These are phyloP conservation scores for Diaporthe humulicola DNA, from an alignment of 2,329 filamentous ascomycete genomes.

Conservation along the genomic window DNA sequence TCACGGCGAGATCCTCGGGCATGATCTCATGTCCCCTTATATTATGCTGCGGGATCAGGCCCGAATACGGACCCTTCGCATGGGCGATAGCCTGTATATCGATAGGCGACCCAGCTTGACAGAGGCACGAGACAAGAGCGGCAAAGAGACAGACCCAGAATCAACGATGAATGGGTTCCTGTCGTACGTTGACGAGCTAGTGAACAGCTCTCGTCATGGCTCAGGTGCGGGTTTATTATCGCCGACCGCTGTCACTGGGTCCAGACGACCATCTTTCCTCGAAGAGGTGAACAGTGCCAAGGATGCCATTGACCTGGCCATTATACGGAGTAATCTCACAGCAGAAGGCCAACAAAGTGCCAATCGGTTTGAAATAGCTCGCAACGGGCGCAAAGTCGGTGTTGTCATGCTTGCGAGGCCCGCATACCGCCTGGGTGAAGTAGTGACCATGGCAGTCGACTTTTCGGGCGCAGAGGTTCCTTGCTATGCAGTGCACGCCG, in stretches of 20 bases:
- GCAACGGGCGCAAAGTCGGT: slow-evolving; percentile 91
- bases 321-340: slow-evolving; percentile 83
- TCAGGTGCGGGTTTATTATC: slow-evolving; percentile 75
- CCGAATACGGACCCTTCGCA: slow-evolving; percentile 68
- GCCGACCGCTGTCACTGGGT: slow-evolving; percentile 72
- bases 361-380: slow-evolving; percentile 96
- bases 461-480: slow-evolving; percentile 83
- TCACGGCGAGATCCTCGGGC: slow-evolving; percentile 88
- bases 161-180: slow-evolving; percentile 76
- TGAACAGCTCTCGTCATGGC: slow-evolving; percentile 69
- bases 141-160: slow-evolving; percentile 46
- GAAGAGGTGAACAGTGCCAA: slow-evolving; percentile 76
- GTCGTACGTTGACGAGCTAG: slow-evolving; percentile 81
- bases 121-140: slow-evolving; percentile 40
- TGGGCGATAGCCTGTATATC: slow-evolving; percentile 43
- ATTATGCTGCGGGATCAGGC: slow-evolving; percentile 90
- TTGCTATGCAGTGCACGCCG: slow-evolving; percentile 87
- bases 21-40: slow-evolving; percentile 95
- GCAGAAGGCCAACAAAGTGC: slow-evolving; percentile 79
- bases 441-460: slow-evolving; percentile 86
- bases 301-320: slow-evolving; percentile 91
- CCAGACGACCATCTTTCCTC: slow-evolving; percentile 66
- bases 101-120: slow-evolving; percentile 36
- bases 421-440: slow-evolving; percentile 90
- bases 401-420: slow-evolving; percentile 91